A percentile compares a stretch with the other conserved stretches of the same genome.
Conservation (phyloP, 2,329 filamentous ascomycete genomes). For the Fusarium ambrosium region DNA sequence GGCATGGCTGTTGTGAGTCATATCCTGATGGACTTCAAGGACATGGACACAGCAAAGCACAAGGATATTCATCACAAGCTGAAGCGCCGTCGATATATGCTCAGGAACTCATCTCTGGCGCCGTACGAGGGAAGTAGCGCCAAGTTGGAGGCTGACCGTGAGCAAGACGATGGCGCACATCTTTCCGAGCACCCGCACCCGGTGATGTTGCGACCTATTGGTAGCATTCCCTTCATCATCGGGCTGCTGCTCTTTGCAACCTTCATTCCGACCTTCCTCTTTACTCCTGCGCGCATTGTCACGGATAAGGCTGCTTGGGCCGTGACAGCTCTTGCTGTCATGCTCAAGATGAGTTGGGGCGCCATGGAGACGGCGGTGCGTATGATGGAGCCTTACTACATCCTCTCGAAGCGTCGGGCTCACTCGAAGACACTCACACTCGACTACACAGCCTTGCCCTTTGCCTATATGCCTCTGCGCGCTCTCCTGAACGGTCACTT, state of each 20-base stretch:
- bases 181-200: slow-evolving; percentile 75
- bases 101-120: slow-evolving; percentile 78
- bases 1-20: slow-evolving; percentile 82
- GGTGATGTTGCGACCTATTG: slow-evolving; percentile 73
- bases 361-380: slow-evolving; percentile 77
- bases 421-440: slow-evolving; percentile 75
- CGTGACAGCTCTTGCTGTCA: slow-evolving; percentile 74
- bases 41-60: slow-evolving; percentile 76
- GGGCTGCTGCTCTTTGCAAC: slow-evolving; percentile 68
- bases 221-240: slow-evolving; percentile 71
- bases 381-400: slow-evolving; percentile 81
- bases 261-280: slow-evolving; percentile 73
- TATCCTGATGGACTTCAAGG: slow-evolving; percentile 80
- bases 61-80: slow-evolving; percentile 76
- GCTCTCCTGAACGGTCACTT: slow-evolving; percentile 74
- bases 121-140: slow-evolving; percentile 68
- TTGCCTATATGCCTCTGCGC: slow-evolving; percentile 72
- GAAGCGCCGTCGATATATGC: slow-evolving; percentile 75
- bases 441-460: slow-evolving; percentile 80
- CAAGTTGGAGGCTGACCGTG: slow-evolving; percentile 55
- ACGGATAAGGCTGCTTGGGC: slow-evolving; percentile 75
- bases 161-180: slow-evolving; percentile 64
- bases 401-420: slow-evolving; percentile 75
- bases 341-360: slow-evolving; percentile 77
- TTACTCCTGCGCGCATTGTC: slow-evolving; percentile 66